phyloP scores from a whole-genome alignment of 2,329 filamentous ascomycete genomes.

The Dactylellina leptospora region DNA sequence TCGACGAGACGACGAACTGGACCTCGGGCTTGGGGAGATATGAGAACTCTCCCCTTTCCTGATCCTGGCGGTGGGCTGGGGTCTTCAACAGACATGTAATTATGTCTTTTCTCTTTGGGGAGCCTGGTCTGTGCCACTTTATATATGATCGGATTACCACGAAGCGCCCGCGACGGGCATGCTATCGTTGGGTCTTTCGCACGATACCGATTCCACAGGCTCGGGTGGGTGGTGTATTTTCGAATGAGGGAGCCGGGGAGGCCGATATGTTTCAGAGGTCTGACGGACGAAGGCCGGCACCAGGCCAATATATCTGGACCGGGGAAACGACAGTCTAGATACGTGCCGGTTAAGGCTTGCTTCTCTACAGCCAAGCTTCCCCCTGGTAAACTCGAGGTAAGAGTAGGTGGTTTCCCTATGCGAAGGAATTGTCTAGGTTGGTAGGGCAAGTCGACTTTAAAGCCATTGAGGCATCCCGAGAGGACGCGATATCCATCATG shows the following conservation, averaged over 20 bases:
- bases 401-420: no score
- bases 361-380: no score
- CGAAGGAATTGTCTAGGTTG: no score
- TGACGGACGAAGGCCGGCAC: conserved; percentile 14
- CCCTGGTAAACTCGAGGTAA: no score
- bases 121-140: no score
- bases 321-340: neutral
- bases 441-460: conserved; percentile 13
- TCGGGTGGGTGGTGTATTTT: no score
- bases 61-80: conserved; percentile 25
- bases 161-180: conserved; percentile 37
- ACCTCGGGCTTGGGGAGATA: neutral
- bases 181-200: no score
- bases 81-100: conserved; percentile 15
- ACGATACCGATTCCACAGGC: neutral
- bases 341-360: no score
- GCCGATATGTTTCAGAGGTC: neutral
- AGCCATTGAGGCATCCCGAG: neutral
- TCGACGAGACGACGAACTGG: no score
- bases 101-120: no score
- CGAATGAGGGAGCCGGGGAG: no score
- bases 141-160: no score
- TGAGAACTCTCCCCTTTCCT: neutral
- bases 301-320: conserved; percentile 39
- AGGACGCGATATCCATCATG: conserved; percentile 38